A percentile compares a stretch with the other conserved stretches of the same genome.
Evolutionary conservation across 306 rosid genomes (phyloP).

Genomic region (Dalbergia oliveri): DNA sequence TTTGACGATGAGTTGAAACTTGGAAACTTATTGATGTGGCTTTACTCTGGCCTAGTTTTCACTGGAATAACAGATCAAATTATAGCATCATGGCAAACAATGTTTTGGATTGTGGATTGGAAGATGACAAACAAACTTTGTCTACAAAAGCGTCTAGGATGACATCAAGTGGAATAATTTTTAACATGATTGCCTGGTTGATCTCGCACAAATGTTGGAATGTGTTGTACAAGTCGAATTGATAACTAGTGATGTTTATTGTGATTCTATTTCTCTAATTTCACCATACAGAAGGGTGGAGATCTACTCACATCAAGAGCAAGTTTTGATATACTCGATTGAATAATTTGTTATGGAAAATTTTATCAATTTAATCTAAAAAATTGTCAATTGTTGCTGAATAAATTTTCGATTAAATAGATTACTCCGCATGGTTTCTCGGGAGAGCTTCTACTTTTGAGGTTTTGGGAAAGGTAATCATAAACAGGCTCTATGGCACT

Average conservation of each 20-base stretch:
- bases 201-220: neutral
- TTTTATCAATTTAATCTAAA: too few species aligned
- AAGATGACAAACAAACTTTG: conserved; percentile 18
- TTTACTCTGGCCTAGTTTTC: conserved; percentile 3
- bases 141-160: neutral
- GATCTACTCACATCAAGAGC: too few species aligned
- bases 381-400: too few species aligned
- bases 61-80: conserved; percentile 30
- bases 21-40: neutral
- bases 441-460: neutral
- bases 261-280: neutral
- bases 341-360: too few species aligned
- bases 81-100: neutral
- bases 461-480: neutral
- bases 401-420: too few species aligned
- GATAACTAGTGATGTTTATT: neutral
- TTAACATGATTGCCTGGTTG: neutral
- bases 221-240: neutral
- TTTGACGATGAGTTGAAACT: conserved; percentile 37
- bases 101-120: neutral
- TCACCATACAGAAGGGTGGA: neutral
- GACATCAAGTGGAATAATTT: neutral
- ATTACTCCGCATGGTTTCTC: conserved; percentile 15
- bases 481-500: neutral
- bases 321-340: too few species aligned